Conservation (phyloP, 257 asterid species). For the Echium plantagineum region DNA sequence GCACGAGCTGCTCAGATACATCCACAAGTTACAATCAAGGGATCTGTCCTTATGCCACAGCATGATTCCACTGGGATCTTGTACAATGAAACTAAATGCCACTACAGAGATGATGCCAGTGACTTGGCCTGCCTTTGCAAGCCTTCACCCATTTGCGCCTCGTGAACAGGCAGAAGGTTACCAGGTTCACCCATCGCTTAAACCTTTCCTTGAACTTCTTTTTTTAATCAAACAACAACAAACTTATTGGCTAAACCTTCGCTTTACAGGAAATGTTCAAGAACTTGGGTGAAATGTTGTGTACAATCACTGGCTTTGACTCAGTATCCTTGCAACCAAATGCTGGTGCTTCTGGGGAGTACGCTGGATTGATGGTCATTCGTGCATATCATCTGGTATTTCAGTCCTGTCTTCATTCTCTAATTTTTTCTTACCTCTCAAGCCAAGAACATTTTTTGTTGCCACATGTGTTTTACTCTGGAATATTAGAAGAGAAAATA, state of each 20-base stretch:
- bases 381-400: conserved; percentile 91
- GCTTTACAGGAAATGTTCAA: conserved; percentile 85
- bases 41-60: conserved; percentile 94
- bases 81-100: conserved; percentile 95
- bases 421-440: not conserved
- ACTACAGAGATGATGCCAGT: conserved; percentile 99
- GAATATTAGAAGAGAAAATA: too few relatives aligned
- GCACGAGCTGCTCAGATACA: conserved; percentile 88
- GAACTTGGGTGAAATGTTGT: conserved; percentile 79
- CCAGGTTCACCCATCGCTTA: conserved; percentile 40
- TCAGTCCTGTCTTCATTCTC: not conserved
- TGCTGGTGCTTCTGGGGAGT: conserved; percentile 99
- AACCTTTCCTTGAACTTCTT: conserved; percentile 5
- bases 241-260: conserved; percentile 7
- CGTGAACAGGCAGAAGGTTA: conserved; percentile 75
- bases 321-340: conserved; percentile 98
- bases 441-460: not conserved
- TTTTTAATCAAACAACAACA: not conserved
- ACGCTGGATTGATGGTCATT: conserved; percentile 96
- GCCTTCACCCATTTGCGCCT: conserved; percentile 95
- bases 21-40: conserved; percentile 73
- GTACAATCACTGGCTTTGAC: conserved; percentile 91
- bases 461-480: not conserved
- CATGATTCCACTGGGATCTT: conserved; percentile 97
- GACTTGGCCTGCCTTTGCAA: conserved; percentile 81